Base-by-base conservation (phyloP, 495 filamentous ascomycete species). In the Acidomyces sp. region DNA sequence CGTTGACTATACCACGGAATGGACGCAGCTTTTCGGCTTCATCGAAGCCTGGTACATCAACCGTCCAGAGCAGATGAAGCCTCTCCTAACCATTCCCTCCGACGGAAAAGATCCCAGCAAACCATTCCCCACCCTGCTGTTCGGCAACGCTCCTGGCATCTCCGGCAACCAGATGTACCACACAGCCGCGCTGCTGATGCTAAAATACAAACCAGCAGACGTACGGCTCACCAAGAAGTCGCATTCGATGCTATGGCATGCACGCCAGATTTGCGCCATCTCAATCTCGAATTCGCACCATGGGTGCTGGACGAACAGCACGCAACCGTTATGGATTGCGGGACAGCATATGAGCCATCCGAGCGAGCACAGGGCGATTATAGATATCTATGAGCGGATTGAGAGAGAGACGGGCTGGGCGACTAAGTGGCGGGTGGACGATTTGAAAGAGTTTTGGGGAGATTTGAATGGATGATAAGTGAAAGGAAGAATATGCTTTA, bases 171-270 rank as follows among this genome's bases (percentile, higher is more conserved):
- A 51, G 24, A 34, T 46, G 19, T 45, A 45, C 30, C 47, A 51
- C 26, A 51, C 47, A 10, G 27, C 42, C 13, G 47, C 47, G 9
- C 33, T 51, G 6, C 47, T 51, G 7, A 51, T 51, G 47, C 37
- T 51, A 7, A 45, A 45, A 20, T 23, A 41, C 34, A 37, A 41
- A 16, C 47, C 47, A 6, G 39, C 23, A 10, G 36, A 27, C 23
- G 36, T 34, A 1, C 23, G 13, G 21, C 31, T 43, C 20, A 13
- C 33, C 11, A 17, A 19, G 13, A 46, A 46, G 29, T 37, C 47
- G n/a, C 34, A 27, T 6, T 45, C 47, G n/a, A 29, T 51, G n/a
- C 43, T 51, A 16, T 51, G 47, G 47, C 47, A 51, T 30, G 47
- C 47, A 1, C 41, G 47, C 10, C 30, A 39, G 30, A 51, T 51